These are phyloP conservation scores for Penicillium malachiteum DNA, from an alignment of 495 filamentous ascomycete genomes.

Conservation along the genomic window DNA sequence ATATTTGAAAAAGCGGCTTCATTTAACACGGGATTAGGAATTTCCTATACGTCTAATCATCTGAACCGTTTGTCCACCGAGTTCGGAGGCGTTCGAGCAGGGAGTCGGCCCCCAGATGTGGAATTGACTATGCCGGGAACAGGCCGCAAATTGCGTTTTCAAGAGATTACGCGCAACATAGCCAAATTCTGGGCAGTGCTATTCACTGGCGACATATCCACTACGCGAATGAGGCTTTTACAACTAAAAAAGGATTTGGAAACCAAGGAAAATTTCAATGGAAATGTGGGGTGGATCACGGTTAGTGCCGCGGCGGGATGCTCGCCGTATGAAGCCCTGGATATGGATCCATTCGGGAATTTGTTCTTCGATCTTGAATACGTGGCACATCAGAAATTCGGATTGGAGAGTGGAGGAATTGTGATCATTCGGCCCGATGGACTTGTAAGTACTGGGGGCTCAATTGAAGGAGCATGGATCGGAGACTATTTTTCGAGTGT, in stretches of 20 bases:
- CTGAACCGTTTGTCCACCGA: too few relatives aligned
- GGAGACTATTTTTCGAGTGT: too few relatives aligned
- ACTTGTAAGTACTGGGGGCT: neutral
- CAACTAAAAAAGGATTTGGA: neutral
- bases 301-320: neutral
- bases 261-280: neutral
- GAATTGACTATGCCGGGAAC: too few relatives aligned
- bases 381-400: neutral
- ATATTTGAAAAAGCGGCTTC: too few relatives aligned
- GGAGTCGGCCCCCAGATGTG: too few relatives aligned
- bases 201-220: neutral
- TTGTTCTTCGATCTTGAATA: neutral
- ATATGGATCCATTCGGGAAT: neutral
- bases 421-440: neutral
- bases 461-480: too few relatives aligned
- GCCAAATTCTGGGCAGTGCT: too few relatives aligned
- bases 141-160: too few relatives aligned
- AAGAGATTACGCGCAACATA: too few relatives aligned
- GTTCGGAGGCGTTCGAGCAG: too few relatives aligned
- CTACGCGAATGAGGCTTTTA: neutral
- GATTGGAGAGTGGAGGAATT: neutral
- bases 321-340: neutral
- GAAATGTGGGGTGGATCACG: neutral
- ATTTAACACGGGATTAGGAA: too few relatives aligned
- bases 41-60: too few relatives aligned